phyloP scores from a whole-genome alignment of 2,329 filamentous ascomycete genomes.

The Aspergillus sp. region DNA sequence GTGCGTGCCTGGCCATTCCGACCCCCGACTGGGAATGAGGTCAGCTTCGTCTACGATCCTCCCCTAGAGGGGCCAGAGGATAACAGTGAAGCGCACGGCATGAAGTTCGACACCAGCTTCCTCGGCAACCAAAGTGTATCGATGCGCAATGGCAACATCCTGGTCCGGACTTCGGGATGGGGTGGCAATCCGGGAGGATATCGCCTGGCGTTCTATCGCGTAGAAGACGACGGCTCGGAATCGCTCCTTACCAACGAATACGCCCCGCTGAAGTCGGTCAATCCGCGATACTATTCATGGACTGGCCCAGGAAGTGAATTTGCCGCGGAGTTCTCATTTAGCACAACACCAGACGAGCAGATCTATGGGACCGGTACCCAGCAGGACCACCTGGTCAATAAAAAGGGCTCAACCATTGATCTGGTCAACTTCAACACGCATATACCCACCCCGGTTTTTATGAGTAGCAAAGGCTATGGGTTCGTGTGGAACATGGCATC shows the following conservation, averaged over 20 bases:
- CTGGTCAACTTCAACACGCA: conserved; percentile 58
- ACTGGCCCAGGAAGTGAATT: conserved; percentile 29
- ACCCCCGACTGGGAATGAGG: conserved; percentile 27
- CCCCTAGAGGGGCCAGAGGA: conserved; percentile 30
- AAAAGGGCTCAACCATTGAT: conserved; percentile 54
- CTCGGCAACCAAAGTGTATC: conserved; percentile 23
- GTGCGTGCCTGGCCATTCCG: conserved; percentile 33
- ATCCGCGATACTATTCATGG: conserved; percentile 31
- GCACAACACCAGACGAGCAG: conserved; percentile 40
- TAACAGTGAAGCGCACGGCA: conserved; percentile 22
- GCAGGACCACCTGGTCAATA: conserved; percentile 51
- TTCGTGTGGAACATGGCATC: conserved; percentile 58
- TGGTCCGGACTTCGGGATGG: conserved; percentile 27
- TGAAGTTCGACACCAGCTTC: conserved; percentile 24
- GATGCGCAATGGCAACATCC: conserved; percentile 30
- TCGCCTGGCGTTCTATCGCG: conserved; percentile 28
- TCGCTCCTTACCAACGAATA: conserved; percentile 31
- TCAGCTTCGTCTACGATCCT: conserved; percentile 33
- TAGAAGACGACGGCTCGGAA: conserved; percentile 26
- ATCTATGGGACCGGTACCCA: conserved; percentile 60
- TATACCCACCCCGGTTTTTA: conserved; percentile 52
- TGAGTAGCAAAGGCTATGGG: conserved; percentile 52
- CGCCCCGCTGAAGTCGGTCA: conserved; percentile 25
- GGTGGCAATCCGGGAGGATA: conserved; percentile 25
- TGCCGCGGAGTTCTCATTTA: conserved; percentile 28